phyloP scores from a whole-genome alignment of 306 rosid genomes.

The Purshia tridentata region DNA sequence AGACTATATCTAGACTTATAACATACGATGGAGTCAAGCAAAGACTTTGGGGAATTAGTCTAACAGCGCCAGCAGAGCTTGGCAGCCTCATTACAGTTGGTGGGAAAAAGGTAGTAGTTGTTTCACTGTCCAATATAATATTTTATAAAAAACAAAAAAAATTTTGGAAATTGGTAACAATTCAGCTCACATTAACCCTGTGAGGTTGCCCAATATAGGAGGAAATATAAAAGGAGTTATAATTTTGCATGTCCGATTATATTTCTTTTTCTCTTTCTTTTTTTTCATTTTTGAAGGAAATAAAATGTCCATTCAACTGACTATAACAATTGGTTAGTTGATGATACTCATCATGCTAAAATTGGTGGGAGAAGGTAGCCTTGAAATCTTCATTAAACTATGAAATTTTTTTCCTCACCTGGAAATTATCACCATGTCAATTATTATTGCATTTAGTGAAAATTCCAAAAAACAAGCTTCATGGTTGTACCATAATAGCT shows the following conservation, averaged over 20 bases:
- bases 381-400: not conserved
- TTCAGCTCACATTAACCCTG: not conserved
- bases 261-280: not conserved
- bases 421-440: not conserved
- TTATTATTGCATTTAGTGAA: not conserved
- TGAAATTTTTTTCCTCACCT: not conserved
- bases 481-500: conserved; percentile 11
- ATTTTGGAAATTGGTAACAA: not conserved
- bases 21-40: conserved; percentile 93
- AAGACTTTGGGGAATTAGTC: conserved; percentile 82
- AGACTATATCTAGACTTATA: conserved; percentile 86
- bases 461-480: conserved; percentile 2
- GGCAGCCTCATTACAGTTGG: conserved; percentile 66
- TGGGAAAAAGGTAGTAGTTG: conserved; percentile 60
- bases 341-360: not conserved
- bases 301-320: not conserved
- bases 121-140: conserved; percentile 10
- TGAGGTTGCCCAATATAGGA: not conserved
- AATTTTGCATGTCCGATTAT: not conserved
- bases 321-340: not conserved
- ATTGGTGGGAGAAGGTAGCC: not conserved
- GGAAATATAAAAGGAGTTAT: not conserved
- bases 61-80: conserved; percentile 74
- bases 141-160: not conserved
- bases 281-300: not conserved